Evolutionary conservation across 2,329 filamentous ascomycete species (phyloP), one percentile per base, ranked within the genome.

Genomic region (Diaporthe sp.): DNA sequence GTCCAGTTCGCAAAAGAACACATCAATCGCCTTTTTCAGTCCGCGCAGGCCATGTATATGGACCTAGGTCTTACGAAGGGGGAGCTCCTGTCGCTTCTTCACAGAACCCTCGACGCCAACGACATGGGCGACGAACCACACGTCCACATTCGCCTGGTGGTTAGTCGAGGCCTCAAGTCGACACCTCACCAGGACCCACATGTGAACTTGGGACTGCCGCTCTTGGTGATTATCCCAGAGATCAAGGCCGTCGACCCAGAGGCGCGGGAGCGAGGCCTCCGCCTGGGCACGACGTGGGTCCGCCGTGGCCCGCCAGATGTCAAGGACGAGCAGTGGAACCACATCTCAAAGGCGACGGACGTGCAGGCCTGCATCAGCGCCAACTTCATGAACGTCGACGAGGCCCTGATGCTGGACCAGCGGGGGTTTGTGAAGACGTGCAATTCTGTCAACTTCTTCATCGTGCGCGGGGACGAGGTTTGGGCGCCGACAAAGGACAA

Each of bases 241-340:
- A 63, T 63, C 60, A 63, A 63, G 39, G 60, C 60, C 8, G 60
- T 63, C 39, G 60, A 63, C 60, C 39, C 60, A 63, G n/a, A 20
- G 37, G 60, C 58, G 2, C 13, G n/a, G 9, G 37, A 44, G 22
- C 58, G 58, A 15, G 58, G 58, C 37, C 37, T 61, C 13, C 60
- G 60, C 25, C 60, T 63, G 12, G 60, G 60, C 13, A 63, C 60
- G 39, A 63, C 39, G n/a, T 44, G 60, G 60, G 60, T 44, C 0
- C 60, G 60, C 39, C 60, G 60, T 7, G 39, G 60, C 7, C 60
- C 39, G n/a, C 60, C 58, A 9, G 58, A 61, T 4, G 58, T 61
- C 37, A 61, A 61, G n/a, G 58, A 61, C 20, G 58, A 61, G 58
- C 58, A 61, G 58, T 61, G 58, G 58, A 61, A 61, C 58, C 60